These are phyloP conservation scores for Ampelocalamus luodianensis DNA, from an alignment of 176 grass and related monocot genomes.

Conservation along the genomic window DNA sequence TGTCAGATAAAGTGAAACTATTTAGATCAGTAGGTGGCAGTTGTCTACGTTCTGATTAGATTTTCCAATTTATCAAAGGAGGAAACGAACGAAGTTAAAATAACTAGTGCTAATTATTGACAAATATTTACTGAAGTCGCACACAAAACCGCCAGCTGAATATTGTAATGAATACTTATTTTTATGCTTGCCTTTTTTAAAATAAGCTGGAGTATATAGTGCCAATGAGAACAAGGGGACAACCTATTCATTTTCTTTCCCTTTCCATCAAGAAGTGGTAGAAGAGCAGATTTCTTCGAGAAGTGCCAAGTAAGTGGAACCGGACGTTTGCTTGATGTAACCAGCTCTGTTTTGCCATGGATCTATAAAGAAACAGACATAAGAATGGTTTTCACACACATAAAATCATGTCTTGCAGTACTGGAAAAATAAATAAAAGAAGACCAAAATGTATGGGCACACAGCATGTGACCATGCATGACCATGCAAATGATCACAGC, in stretches of 20 bases:
- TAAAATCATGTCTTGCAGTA: not conserved
- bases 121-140: not conserved
- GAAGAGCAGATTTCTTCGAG: slow-evolving; percentile 77
- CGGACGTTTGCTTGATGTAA: slow-evolving; percentile 89
- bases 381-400: slow-evolving; percentile 39
- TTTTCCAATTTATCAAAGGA: slow-evolving; percentile 2
- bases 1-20: not conserved
- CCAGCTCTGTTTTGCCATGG: slow-evolving; percentile 90
- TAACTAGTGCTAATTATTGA: not conserved
- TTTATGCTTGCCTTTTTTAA: slow-evolving; percentile 13
- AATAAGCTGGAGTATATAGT: slow-evolving; percentile 25
- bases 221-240: slow-evolving; percentile 37
- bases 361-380: slow-evolving; percentile 62
- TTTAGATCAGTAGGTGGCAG: not conserved
- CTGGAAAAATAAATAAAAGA: slow-evolving; percentile 28
- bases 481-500: slow-evolving; percentile 7
- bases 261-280: slow-evolving; percentile 84
- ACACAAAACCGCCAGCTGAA: not conserved
- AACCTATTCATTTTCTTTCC: slow-evolving; percentile 97
- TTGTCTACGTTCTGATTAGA: slow-evolving; percentile 15
- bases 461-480: slow-evolving; percentile 14
- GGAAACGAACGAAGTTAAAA: not conserved
- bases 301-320: slow-evolving; percentile 99
- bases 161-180: not conserved
- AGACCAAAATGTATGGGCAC: slow-evolving; percentile 28